Conservation (phyloP, 2,329 filamentous ascomycete genomes). For the Nemania abortiva region DNA sequence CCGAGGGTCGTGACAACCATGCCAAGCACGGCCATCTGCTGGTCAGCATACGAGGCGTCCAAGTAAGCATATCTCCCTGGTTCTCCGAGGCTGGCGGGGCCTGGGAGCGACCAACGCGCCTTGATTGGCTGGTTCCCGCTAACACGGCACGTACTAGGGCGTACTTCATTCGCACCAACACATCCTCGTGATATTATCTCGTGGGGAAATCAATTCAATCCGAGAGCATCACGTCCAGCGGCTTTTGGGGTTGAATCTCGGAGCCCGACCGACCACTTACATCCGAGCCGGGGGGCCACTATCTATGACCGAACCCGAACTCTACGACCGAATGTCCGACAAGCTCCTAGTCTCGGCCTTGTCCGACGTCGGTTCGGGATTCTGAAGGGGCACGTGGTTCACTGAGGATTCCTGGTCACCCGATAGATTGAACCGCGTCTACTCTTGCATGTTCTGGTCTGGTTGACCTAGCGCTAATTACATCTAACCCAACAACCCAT, state of each 20-base stretch:
- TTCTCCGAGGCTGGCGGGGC: slow-evolving; percentile 1
- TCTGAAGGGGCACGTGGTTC: background rate
- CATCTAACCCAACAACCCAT: background rate
- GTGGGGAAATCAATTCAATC: slow-evolving; percentile 9
- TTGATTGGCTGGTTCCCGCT: slow-evolving; percentile 29
- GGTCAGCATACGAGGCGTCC: slow-evolving; percentile 80
- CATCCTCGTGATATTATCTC: slow-evolving; percentile 43
- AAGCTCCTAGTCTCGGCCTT: slow-evolving; percentile 1
- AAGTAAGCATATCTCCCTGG: slow-evolving; percentile 63
- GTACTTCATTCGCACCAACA: slow-evolving; percentile 52
- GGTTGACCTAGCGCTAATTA: slow-evolving; percentile 8
- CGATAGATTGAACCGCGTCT: slow-evolving; percentile 1
- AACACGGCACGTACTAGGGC: slow-evolving; percentile 44
- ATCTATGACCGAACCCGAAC: slow-evolving; percentile 10
- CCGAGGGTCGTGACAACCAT: slow-evolving; percentile 95
- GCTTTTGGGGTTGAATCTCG: slow-evolving; percentile 14
- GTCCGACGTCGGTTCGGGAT: slow-evolving; percentile 13
- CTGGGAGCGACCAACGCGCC: background rate
- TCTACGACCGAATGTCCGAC: slow-evolving; percentile 13
- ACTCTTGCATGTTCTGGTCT: background rate
- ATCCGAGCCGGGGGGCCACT: slow-evolving; percentile 19
- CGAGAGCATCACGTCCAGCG: slow-evolving; percentile 12
- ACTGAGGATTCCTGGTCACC: background rate
- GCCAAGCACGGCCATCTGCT: slow-evolving; percentile 99
- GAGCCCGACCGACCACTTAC: slow-evolving; percentile 17